A percentile compares a stretch with the other conserved stretches of the same genome.
These are phyloP conservation scores for Moesziomyces antarcticus DNA, from an alignment of 1,284 basidiomycete species.

Conservation along the genomic window DNA sequence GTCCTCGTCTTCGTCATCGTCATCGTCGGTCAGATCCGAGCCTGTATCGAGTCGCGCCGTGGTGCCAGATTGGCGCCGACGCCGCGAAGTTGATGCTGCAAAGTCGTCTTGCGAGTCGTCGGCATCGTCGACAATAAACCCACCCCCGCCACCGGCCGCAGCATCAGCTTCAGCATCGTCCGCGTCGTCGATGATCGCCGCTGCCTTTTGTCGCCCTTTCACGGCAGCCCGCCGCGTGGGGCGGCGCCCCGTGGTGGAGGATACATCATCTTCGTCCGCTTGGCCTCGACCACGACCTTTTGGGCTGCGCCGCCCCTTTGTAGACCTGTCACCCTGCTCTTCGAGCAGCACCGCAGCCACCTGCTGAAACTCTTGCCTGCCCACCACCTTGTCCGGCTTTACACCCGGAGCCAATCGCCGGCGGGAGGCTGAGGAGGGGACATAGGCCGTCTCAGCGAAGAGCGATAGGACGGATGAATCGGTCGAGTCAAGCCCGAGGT, in stretches of 20 bases:
- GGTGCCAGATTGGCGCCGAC: neutral
- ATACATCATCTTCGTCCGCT: neutral
- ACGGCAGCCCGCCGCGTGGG: slow-evolving; percentile 32
- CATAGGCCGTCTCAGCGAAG: slow-evolving; percentile 43
- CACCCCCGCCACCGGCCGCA: slow-evolving; percentile 14
- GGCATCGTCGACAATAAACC: slow-evolving; percentile 32
- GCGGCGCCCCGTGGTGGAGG: slow-evolving; percentile 5
- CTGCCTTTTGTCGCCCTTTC: slow-evolving; percentile 23
- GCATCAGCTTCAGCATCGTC: slow-evolving; percentile 8
- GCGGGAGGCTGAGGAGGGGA: slow-evolving; percentile 21
- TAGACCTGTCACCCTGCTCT: slow-evolving; percentile 4
- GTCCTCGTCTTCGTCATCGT: slow-evolving; percentile 10
- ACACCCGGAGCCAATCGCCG: slow-evolving; percentile 11
- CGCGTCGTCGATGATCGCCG: slow-evolving; percentile 11
- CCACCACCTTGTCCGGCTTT: slow-evolving; percentile 44
- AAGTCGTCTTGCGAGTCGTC: slow-evolving; percentile 45
- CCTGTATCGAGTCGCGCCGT: slow-evolving; percentile 15
- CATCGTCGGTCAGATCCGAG: slow-evolving; percentile 16
- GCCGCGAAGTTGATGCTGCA: slow-evolving; percentile 5
- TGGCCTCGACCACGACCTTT: slow-evolving; percentile 5
- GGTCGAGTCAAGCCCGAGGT: slow-evolving; percentile 38
- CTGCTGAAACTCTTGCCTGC: slow-evolving; percentile 48
- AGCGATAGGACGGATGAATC: slow-evolving; percentile 43
- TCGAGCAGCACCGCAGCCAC: slow-evolving; percentile 39
- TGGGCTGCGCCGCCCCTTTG: neutral